These are phyloP conservation scores for Eucalyptus pauciflora DNA, from an alignment of 345 rosid genomes.

Conservation along the genomic window DNA sequence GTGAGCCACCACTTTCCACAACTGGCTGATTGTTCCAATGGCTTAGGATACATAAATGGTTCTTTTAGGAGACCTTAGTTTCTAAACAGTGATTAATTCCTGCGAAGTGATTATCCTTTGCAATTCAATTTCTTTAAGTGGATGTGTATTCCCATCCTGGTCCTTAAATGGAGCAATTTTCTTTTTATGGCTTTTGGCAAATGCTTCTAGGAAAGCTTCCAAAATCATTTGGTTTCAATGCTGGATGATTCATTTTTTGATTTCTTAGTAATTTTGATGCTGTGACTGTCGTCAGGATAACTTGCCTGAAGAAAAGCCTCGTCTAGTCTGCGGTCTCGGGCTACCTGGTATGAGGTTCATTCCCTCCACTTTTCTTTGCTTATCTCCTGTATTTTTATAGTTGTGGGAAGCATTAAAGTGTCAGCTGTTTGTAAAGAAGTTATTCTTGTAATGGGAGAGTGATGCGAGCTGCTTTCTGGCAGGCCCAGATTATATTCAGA, in stretches of 20 bases:
- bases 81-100: neutral
- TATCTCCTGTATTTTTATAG: neutral
- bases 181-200: neutral
- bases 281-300: slow-evolving; percentile 21
- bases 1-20: neutral
- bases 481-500: neutral
- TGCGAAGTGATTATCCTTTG: neutral
- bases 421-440: neutral
- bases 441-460: neutral
- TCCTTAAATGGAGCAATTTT: neutral
- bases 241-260: neutral
- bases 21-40: neutral
- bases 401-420: neutral
- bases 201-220: neutral
- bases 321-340: slow-evolving; percentile 54
- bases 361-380: neutral
- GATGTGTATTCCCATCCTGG: neutral
- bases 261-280: neutral
- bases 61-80: neutral
- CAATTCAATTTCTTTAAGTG: neutral
- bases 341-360: slow-evolving; percentile 36
- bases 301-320: slow-evolving; percentile 49
- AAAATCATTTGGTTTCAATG: neutral
- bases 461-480: neutral
- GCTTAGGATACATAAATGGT: neutral